Evolutionary conservation across 192 early-diverging fungal species (phyloP), one percentile per base, ranked within the genome.

Genomic region (Coemansia sp.): DNA sequence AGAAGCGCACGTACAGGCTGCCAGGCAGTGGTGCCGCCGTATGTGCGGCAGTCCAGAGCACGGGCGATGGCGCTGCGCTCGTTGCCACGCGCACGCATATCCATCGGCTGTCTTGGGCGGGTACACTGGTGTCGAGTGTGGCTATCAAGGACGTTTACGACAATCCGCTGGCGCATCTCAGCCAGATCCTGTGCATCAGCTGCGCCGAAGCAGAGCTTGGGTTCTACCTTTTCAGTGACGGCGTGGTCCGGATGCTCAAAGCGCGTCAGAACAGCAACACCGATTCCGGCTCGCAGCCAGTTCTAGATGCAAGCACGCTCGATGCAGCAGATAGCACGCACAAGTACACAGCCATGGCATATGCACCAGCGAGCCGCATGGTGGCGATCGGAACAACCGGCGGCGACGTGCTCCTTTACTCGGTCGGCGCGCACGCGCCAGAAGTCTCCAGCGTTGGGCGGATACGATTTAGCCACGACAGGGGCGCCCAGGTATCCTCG

Each of bases 1-100:
- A 80, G 62, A 59, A 66, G 51, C 65, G 74, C 35, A 76, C 77
- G 7, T 75, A 70, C 52, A 16, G 67, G 35, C 43, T 78, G 60
- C 76, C 76, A 18, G 67, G 63, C 38, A 46, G 55, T 23, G 64
- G 60, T 8, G 51, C 60, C 2, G 73, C 60, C 6, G 65, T 78
- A 26, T 71, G 76, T 36, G 72, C 67, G 10, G 62, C 57, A 3
- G 18, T 34, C 6, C 23, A 59, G 20, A 24, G 6, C 21, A 8
- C 2, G 9, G 34, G 35, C 33, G 5, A 45, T 15, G n/a, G 36
- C 24, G 2, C 66, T 33, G 75, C 71, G 18, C 35, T 75, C 23
- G 69, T 75, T 16, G 71, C 66, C 4, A 74, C 75, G 10, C 64
- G 49, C 33, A 48, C 68, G n/a, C 66, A 69, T 16, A 63, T 83